phyloP scores from a whole-genome alignment of 176 grass and related monocot species.

The Musa itinerans region DNA sequence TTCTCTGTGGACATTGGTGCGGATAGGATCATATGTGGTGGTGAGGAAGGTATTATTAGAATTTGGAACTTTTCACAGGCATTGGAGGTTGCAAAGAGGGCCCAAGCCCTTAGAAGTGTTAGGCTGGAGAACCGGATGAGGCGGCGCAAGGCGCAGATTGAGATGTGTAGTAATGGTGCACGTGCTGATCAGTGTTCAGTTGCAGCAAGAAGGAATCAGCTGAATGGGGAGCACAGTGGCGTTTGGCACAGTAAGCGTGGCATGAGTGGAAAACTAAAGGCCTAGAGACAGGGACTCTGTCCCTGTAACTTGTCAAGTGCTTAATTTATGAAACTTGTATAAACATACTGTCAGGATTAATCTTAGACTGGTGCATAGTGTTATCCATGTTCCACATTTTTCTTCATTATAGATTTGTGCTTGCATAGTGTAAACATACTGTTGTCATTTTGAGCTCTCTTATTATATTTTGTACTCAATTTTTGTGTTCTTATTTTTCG shows the following conservation, averaged over 20 bases:
- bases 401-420: neutral
- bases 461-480: no score
- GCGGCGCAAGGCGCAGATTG: constrained; percentile 56
- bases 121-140: constrained; percentile 92
- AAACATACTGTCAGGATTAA: constrained; percentile 17
- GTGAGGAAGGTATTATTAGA: constrained; percentile 76
- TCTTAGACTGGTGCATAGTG: neutral
- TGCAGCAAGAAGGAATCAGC: constrained; percentile 51
- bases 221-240: constrained; percentile 47
- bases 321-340: constrained; percentile 8
- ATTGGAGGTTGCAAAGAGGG: constrained; percentile 72
- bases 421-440: no score
- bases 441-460: no score
- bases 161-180: constrained; percentile 60
- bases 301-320: neutral
- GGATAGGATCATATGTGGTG: constrained; percentile 80
- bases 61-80: constrained; percentile 94
- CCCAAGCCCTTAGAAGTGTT: constrained; percentile 44
- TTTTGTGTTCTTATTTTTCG: no score
- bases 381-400: neutral
- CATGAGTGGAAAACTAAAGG: constrained; percentile 50
- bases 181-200: constrained; percentile 49
- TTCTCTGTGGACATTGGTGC: constrained; percentile 61
- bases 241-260: constrained; percentile 61
- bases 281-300: constrained; percentile 23